These are phyloP conservation scores for Plicaturopsis crispa DNA, from an alignment of 768 basidiomycete species.

Conservation along the genomic window DNA sequence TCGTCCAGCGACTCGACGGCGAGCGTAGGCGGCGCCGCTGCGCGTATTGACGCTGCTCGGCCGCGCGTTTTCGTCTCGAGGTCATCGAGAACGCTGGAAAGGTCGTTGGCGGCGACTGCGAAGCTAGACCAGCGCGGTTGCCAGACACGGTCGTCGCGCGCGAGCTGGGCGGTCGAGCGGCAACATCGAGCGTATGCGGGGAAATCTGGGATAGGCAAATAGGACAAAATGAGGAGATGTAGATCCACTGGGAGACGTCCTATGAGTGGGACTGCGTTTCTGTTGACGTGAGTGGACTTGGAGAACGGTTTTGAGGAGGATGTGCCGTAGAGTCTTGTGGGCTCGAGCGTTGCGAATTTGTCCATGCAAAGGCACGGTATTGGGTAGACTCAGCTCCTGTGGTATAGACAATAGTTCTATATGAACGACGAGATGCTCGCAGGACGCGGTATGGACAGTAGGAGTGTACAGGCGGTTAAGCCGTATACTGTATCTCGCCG, in stretches of 20 bases:
- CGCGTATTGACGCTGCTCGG: conserved; percentile 27
- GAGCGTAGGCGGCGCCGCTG: conserved; percentile 52
- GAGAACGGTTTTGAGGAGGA: conserved; percentile 24
- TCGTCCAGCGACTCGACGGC: conserved; percentile 67
- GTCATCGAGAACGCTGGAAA: conserved; percentile 46
- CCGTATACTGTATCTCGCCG: too few relatives aligned
- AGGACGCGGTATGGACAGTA: too few relatives aligned
- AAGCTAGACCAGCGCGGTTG: conserved; percentile 62
- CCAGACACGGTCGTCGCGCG: conserved; percentile 76
- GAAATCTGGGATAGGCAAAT: conserved; percentile 75
- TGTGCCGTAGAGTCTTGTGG: conserved; percentile 45
- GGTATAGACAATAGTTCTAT: too few relatives aligned
- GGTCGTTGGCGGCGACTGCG: conserved; percentile 33
- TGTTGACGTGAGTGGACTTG: conserved; percentile 10
- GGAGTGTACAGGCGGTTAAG: too few relatives aligned
- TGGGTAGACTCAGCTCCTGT: too few relatives aligned
- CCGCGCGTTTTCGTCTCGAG: conserved; percentile 43
- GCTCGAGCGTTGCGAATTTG: conserved; percentile 82
- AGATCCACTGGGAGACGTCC: conserved; percentile 77
- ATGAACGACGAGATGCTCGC: too few relatives aligned
- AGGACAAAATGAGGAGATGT: conserved; percentile 64
- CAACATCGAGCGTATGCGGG: conserved; percentile 66
- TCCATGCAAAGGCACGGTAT: too few relatives aligned
- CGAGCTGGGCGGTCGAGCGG: conserved; percentile 54
- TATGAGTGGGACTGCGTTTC: conserved; percentile 32